Percentiles rank a stretch among this genome's conserved stretches.
Evolutionary conservation across 139 green algal species (phyloP).

Genomic region (Closterium sp.): DNA sequence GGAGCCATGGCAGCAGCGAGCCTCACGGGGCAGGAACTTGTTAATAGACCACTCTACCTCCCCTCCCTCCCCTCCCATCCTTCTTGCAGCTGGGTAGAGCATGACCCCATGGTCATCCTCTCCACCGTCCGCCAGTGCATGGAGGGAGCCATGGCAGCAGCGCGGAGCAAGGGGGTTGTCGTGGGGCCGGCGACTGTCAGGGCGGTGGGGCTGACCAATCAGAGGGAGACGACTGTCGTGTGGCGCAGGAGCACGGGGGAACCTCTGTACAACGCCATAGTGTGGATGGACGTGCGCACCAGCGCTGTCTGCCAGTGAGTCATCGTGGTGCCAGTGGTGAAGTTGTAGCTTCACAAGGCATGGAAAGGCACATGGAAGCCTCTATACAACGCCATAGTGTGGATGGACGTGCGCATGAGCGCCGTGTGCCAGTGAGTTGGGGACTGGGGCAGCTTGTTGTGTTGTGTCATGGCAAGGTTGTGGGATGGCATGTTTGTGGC

Average conservation of each 20-base stretch:
- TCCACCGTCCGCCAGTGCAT: slow-evolving; percentile 69
- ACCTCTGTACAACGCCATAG: slow-evolving; percentile 88
- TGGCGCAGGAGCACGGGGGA: slow-evolving; percentile 74
- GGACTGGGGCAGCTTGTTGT: neutral
- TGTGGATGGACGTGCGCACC: slow-evolving; percentile 91
- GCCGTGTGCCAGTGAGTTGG: neutral
- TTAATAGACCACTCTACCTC: no score
- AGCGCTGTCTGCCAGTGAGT: slow-evolving; percentile 53
- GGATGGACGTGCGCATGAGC: slow-evolving; percentile 82
- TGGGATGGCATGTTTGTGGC: no score
- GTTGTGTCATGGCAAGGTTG: neutral
- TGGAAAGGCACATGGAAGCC: slow-evolving; percentile 62
- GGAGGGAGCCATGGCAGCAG: neutral
- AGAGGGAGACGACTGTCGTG: slow-evolving; percentile 86
- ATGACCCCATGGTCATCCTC: slow-evolving; percentile 65
- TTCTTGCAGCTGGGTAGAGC: no score
- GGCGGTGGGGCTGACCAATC: slow-evolving; percentile 85
- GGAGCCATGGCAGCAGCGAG: slow-evolving; percentile 48
- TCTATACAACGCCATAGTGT: slow-evolving; percentile 94
- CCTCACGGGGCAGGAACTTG: no score
- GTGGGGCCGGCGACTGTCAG: neutral
- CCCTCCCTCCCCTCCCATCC: neutral
- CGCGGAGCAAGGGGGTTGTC: neutral
- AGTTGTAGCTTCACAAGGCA: no score
- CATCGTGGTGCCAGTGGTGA: no score